Evolutionary conservation across 306 rosid species (phyloP).

Genomic region (Datisca glomerata): DNA sequence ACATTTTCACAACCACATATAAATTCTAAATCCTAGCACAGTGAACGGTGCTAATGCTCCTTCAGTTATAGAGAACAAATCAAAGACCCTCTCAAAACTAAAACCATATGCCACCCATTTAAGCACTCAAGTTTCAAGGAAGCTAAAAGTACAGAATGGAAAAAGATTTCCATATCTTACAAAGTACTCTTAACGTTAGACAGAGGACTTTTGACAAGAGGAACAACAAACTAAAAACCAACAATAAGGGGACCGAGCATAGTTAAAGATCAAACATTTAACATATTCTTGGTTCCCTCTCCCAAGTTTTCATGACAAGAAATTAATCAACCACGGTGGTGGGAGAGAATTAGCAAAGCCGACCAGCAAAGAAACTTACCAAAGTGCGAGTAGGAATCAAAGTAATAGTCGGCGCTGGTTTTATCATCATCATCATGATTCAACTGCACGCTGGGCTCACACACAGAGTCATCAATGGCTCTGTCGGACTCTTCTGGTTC

Average conservation of each 20-base stretch:
- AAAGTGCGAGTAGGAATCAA: conserved; percentile 97
- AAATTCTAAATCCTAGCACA: too few relatives aligned
- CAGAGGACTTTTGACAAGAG: too few relatives aligned
- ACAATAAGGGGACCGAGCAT: neutral
- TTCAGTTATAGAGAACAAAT: too few relatives aligned
- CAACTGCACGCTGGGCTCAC: conserved; percentile 18
- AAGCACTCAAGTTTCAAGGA: too few relatives aligned
- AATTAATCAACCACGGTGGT: too few relatives aligned
- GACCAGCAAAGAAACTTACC: conserved; percentile 28
- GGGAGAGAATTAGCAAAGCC: too few relatives aligned
- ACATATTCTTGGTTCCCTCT: neutral
- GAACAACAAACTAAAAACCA: neutral
- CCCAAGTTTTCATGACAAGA: neutral
- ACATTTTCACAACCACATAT: too few relatives aligned
- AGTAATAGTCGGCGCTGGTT: conserved; percentile 96
- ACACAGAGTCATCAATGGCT: conserved; percentile 18
- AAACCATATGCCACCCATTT: too few relatives aligned
- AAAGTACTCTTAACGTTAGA: too few relatives aligned
- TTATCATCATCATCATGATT: conserved; percentile 42
- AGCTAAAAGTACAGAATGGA: neutral
- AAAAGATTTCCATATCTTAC: neutral
- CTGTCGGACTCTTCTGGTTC: conserved; percentile 30
- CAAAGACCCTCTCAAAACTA: too few relatives aligned
- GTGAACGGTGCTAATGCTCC: too few relatives aligned
- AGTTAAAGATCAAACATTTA: neutral